Base-by-base conservation (phyloP, 2,329 filamentous ascomycete species). In the Penicillium sp. region DNA sequence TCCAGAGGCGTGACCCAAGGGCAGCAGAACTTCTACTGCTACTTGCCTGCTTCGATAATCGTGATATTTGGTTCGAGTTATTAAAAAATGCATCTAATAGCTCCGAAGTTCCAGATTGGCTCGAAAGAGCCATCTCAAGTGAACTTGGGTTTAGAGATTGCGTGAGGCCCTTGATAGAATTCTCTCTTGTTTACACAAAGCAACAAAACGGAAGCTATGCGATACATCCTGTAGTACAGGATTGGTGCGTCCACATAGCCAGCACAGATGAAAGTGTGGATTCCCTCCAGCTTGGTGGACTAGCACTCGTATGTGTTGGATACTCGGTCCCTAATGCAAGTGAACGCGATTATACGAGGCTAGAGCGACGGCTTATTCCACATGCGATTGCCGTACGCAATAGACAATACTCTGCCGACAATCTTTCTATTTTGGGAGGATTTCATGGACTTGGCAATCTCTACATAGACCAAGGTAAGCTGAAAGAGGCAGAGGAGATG, bases 21-120 rank as follows among this genome's bases (percentile, higher is more conserved):
- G 67, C 66, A 43, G 74, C 75, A 27, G 61, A 67, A 29, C 66
- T 80, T 1, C 70, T 81, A 16, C 53, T 68, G n/a, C 63, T 78
- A 16, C 76, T 75, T 70, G 76, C 74, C n/a, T 76, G 71, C 56
- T 76, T 82, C 55, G 70, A 75, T 58, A 75, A 76, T 59, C 66
- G 74, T 15, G 76, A 79, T 59, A 59, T 82, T 4, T 81, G 75
- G 78, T 79, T 71, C 60, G 71, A 79, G 53, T 68, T 81, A n/a
- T 58, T 81, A 4, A 44, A 58, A 40, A 39, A 23, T 23, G 41
- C 0, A n/a, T n/a, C n/a, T n/a, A n/a, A 61, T 41, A 55, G 48
- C 50, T 57, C 51, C 5, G 11, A 59, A 45, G 5, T 36, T 6
- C 69, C 65, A 3, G 16, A 27, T 2, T 70, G 65, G 67, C 51